phyloP scores from a whole-genome alignment of 148 eudicot species.

The Amaranthus cruentus region DNA sequence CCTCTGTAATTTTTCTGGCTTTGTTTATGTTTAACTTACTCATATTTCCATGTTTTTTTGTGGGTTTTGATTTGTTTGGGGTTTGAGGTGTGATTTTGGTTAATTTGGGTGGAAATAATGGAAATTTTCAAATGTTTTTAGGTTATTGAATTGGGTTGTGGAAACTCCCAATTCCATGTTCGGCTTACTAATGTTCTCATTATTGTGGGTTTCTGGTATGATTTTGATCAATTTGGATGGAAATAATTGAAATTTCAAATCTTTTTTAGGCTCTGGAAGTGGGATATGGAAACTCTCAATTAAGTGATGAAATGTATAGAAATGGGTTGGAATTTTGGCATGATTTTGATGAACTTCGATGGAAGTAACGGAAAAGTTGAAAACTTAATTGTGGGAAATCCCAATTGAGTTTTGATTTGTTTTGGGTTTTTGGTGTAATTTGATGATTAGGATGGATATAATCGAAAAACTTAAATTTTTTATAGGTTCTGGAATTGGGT shows the following conservation, averaged over 20 bases:
- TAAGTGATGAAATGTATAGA: conserved; percentile 67
- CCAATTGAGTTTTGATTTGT: not conserved
- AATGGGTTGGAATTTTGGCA: conserved; percentile 40
- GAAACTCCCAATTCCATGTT: too few relatives aligned
- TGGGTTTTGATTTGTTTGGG: not conserved
- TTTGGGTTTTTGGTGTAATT: conserved; percentile 4
- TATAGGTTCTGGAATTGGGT: conserved; percentile 87
- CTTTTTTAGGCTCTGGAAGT: conserved; percentile 66
- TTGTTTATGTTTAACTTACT: conserved; percentile 3
- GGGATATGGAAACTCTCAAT: conserved; percentile 89
- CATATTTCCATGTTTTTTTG: not conserved
- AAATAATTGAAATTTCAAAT: not conserved
- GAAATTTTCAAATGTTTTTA: not conserved
- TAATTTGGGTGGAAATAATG: conserved; percentile 34
- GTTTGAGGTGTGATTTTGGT: not conserved
- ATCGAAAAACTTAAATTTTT: not conserved
- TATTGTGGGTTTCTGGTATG: conserved; percentile 2
- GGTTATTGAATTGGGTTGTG: not conserved
- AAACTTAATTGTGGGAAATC: not conserved
- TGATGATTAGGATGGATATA: not conserved
- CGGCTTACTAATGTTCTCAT: too few relatives aligned
- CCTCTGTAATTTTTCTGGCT: conserved; percentile 44
- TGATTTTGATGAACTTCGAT: too few relatives aligned
- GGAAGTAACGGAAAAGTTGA: not conserved
- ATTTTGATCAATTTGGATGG: not conserved